These are phyloP conservation scores for Trichoderma virens DNA, from an alignment of 495 filamentous ascomycete genomes.

Conservation along the genomic window DNA sequence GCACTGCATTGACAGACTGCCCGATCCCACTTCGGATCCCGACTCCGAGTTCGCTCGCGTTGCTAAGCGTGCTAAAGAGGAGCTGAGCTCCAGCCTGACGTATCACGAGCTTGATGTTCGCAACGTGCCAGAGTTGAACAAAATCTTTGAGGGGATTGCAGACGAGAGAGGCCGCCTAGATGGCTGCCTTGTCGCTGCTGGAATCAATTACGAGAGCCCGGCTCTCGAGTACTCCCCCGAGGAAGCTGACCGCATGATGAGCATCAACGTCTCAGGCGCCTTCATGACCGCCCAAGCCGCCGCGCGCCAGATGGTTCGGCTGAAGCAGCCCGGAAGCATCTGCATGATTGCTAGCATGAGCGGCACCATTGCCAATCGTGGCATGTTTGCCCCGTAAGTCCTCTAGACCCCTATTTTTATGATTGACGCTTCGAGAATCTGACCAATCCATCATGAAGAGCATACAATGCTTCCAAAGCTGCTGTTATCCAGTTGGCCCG, in stretches of 20 bases:
- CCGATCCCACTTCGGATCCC: conserved; percentile 26
- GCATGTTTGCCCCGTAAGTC: conserved; percentile 38
- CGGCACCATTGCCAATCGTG: conserved; percentile 67
- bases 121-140: conserved; percentile 60
- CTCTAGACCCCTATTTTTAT: conserved; percentile 31
- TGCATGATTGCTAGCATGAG: conserved; percentile 74
- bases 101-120: conserved; percentile 84
- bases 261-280: conserved; percentile 67
- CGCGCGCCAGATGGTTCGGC: conserved; percentile 65
- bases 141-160: conserved; percentile 59
- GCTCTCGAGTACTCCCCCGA: conserved; percentile 61
- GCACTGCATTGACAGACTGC: conserved; percentile 49
- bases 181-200: conserved; percentile 75
- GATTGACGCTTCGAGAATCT: neutral
- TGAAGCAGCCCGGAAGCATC: conserved; percentile 52
- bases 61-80: conserved; percentile 52
- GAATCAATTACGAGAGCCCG: conserved; percentile 65
- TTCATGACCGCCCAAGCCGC: conserved; percentile 74
- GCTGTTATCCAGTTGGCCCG: conserved; percentile 76
- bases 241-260: conserved; percentile 57
- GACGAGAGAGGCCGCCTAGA: conserved; percentile 65
- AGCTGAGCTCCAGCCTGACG: conserved; percentile 60
- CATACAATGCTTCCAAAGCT: conserved; percentile 88
- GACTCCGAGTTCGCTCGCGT: conserved; percentile 48
- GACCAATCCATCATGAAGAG: conserved; percentile 34